phyloP scores from a whole-genome alignment of 768 basidiomycete species.

The Leucocoprinus leucothites region DNA sequence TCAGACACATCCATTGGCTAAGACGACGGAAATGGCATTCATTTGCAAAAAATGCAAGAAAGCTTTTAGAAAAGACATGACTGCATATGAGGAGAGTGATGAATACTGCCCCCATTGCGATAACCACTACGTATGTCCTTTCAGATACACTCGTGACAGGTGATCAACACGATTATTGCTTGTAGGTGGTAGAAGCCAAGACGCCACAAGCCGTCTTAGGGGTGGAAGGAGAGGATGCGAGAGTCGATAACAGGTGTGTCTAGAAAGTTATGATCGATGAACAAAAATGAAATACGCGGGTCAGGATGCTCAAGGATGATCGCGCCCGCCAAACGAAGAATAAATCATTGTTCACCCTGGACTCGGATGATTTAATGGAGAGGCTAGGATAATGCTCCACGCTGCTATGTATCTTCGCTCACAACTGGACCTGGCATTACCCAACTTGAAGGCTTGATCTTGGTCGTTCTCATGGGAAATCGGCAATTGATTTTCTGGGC shows the following conservation, averaged over 20 bases:
- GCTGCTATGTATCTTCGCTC: background rate
- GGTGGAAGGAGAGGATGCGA: slow-evolving; percentile 88
- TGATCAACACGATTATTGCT: background rate
- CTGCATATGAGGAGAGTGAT: slow-evolving; percentile 89
- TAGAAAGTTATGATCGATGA: background rate
- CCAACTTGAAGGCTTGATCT: background rate
- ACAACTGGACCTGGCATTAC: no score
- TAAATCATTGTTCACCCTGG: slow-evolving; percentile 43
- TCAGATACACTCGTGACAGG: background rate
- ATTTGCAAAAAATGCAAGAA: slow-evolving; percentile 66
- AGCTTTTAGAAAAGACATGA: slow-evolving; percentile 96
- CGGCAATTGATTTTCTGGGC: no score
- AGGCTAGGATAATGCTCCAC: slow-evolving; percentile 35
- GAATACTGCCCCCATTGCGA: slow-evolving; percentile 99
- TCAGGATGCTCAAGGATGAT: slow-evolving; percentile 88
- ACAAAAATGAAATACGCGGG: slow-evolving; percentile 2
- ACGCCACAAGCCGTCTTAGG: slow-evolving; percentile 81
- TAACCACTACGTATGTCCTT: slow-evolving; percentile 89
- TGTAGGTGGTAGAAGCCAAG: slow-evolving; percentile 89
- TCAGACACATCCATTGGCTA: slow-evolving; percentile 67
- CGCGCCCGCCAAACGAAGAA: slow-evolving; percentile 55
- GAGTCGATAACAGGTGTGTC: slow-evolving; percentile 80
- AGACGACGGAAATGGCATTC: slow-evolving; percentile 66
- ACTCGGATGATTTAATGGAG: slow-evolving; percentile 44
- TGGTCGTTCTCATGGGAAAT: no score